Conservation (phyloP, 345 rosid genomes). For the Ceriops zippeliana region DNA sequence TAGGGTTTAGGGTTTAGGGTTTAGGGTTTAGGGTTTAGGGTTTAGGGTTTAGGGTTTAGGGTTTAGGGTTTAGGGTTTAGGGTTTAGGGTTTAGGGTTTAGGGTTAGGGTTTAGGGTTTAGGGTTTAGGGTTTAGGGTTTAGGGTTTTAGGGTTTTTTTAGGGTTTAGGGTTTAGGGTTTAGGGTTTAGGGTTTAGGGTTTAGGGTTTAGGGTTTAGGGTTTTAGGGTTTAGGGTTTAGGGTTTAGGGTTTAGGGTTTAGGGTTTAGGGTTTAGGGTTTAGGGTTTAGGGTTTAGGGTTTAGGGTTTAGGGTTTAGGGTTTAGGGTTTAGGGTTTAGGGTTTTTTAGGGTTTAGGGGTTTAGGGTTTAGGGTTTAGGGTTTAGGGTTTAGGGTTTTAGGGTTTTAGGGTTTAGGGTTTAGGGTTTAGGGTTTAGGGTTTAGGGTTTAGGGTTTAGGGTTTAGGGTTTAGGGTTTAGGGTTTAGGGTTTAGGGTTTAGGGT, state of each 20-base stretch:
- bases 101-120: constrained; percentile 25
- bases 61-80: constrained; percentile 20
- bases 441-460: constrained; percentile 22
- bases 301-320: constrained; percentile 24
- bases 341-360: constrained; percentile 24
- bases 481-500: constrained; percentile 14
- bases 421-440: too few relatives aligned
- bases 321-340: constrained; percentile 13
- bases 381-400: constrained; percentile 23
- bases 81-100: constrained; percentile 23
- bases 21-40: constrained; percentile 17
- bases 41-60: constrained; percentile 26
- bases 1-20: constrained; percentile 23
- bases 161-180: constrained; percentile 20
- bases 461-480: constrained; percentile 16
- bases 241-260: constrained; percentile 13
- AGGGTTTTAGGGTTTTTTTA: constrained; percentile 19
- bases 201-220: constrained; percentile 13
- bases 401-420: too few relatives aligned
- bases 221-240: constrained; percentile 9
- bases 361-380: constrained; percentile 25
- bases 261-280: constrained; percentile 22
- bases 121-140: constrained; percentile 24
- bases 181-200: constrained; percentile 13
- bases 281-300: constrained; percentile 24